Conservation (phyloP, 2,329 filamentous ascomycete genomes). For the Monilinia vaccinii-corymbosi region DNA sequence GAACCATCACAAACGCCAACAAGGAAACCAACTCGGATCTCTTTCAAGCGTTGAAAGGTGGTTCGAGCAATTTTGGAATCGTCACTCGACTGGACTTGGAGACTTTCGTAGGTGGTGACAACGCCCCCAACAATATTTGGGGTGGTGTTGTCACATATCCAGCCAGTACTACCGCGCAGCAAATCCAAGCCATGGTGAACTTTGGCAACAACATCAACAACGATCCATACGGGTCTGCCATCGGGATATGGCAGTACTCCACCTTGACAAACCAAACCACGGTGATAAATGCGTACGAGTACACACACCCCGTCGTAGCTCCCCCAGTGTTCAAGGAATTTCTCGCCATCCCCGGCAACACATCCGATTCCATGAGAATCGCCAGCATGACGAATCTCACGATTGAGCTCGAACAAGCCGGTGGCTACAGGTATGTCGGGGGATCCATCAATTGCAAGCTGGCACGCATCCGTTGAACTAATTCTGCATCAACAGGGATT, state of each 20-base stretch:
- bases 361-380: not conserved
- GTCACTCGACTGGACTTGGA: slow-evolving; percentile 39
- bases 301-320: not conserved
- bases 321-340: not conserved
- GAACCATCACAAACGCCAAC: slow-evolving; percentile 38
- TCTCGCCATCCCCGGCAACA: not conserved
- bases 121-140: slow-evolving; percentile 8
- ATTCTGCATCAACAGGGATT: not conserved
- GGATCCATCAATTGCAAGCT: not conserved
- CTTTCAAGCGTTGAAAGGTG: slow-evolving; percentile 45
- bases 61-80: slow-evolving; percentile 35
- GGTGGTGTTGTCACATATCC: slow-evolving; percentile 8
- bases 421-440: not conserved
- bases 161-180: not conserved
- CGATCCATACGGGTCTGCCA: not conserved
- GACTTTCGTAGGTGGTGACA: slow-evolving; percentile 22
- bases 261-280: not conserved
- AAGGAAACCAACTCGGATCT: slow-evolving; percentile 37
- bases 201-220: not conserved
- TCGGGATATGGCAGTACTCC: not conserved
- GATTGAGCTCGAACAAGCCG: not conserved
- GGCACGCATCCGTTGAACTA: not conserved
- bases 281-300: not conserved
- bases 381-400: not conserved
- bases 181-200: not conserved